phyloP scores from a whole-genome alignment of 2,329 filamentous ascomycete species.

The Pyrenophora teres region DNA sequence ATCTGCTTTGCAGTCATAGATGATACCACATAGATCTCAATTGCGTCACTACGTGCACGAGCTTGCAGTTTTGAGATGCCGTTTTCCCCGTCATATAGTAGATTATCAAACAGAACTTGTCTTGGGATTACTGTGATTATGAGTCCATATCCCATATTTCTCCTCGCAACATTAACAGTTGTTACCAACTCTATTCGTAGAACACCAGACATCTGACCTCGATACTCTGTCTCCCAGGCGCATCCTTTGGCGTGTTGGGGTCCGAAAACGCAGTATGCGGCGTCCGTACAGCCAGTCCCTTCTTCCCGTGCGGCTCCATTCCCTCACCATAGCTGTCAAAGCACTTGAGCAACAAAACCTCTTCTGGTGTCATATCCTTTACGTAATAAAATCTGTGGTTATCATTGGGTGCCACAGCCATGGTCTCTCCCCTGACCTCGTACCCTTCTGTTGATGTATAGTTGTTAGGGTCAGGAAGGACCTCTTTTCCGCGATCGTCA shows the following conservation, averaged over 20 bases:
- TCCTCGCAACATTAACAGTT: background rate
- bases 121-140: background rate
- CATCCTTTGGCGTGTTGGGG: slow-evolving; percentile 57
- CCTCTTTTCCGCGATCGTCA: slow-evolving; percentile 65
- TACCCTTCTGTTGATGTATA: slow-evolving; percentile 62
- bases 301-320: slow-evolving; percentile 43
- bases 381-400: slow-evolving; percentile 67
- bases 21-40: too few relatives aligned
- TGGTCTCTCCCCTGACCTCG: slow-evolving; percentile 66
- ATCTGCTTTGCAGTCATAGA: too few relatives aligned
- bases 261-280: slow-evolving; percentile 71
- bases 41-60: too few relatives aligned
- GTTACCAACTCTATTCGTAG: slow-evolving; percentile 52
- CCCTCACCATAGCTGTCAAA: slow-evolving; percentile 53
- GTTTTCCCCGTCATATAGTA: too few relatives aligned
- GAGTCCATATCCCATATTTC: background rate
- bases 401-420: slow-evolving; percentile 62
- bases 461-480: slow-evolving; percentile 55
- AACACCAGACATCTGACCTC: slow-evolving; percentile 68
- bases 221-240: slow-evolving; percentile 63
- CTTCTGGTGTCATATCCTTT: slow-evolving; percentile 67
- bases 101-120: too few relatives aligned
- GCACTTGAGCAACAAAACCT: slow-evolving; percentile 60
- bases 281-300: slow-evolving; percentile 51
- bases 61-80: too few relatives aligned